Conservation (phyloP, 23 red algal species). For the Chondrus crispus region DNA sequence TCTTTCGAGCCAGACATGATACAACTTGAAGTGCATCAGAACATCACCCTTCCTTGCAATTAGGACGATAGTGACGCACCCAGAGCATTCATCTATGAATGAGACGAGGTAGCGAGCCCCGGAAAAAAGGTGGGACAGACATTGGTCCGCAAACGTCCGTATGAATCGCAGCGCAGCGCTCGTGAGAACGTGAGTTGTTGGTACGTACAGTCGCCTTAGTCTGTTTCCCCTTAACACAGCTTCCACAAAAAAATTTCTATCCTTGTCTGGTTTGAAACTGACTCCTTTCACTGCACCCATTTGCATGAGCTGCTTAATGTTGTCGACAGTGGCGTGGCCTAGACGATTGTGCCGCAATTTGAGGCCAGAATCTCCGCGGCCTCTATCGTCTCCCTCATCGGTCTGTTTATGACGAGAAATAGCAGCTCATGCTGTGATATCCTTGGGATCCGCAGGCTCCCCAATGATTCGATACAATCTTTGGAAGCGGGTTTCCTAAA, state of each 20-base stretch:
- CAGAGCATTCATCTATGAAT: too few relatives aligned
- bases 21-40: background rate
- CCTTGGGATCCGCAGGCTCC: too few relatives aligned
- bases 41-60: background rate
- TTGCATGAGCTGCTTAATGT: too few relatives aligned
- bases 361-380: too few relatives aligned
- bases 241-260: background rate
- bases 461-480: too few relatives aligned
- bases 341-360: too few relatives aligned
- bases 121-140: background rate
- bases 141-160: background rate
- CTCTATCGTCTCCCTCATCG: too few relatives aligned
- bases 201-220: background rate
- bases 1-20: background rate
- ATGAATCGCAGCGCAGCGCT: background rate
- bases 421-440: too few relatives aligned
- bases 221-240: background rate
- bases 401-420: too few relatives aligned
- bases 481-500: too few relatives aligned
- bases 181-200: background rate
- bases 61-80: background rate
- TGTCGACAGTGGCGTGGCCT: too few relatives aligned
- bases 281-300: background rate
- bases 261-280: background rate
- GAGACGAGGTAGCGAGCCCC: too few relatives aligned